These are phyloP conservation scores for Venturia asperata DNA, from an alignment of 2,329 filamentous ascomycete genomes.

Conservation along the genomic window DNA sequence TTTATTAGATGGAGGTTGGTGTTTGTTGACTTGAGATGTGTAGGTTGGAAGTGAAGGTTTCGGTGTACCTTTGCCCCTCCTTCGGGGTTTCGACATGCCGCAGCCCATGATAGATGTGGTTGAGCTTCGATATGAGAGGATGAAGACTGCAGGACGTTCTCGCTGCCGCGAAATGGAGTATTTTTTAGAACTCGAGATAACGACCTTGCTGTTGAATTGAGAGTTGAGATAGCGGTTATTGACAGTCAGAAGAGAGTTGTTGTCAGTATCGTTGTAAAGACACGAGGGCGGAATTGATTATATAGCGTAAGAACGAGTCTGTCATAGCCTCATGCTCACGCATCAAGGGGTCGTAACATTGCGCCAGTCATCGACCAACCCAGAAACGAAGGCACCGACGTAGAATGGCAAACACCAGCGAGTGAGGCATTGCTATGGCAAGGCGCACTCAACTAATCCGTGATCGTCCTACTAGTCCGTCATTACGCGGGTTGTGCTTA, in stretches of 20 bases:
- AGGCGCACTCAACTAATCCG: background rate
- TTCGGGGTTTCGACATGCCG: conserved; percentile 4
- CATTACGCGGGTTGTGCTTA: background rate
- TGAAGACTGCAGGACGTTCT: background rate
- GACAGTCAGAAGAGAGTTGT: background rate
- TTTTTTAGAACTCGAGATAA: background rate
- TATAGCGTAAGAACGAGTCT: background rate
- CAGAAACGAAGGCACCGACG: background rate
- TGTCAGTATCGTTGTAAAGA: background rate
- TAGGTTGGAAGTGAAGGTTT: background rate
- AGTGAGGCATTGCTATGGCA: conserved; percentile 1
- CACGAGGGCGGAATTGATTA: background rate
- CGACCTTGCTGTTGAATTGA: background rate
- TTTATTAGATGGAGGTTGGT: background rate
- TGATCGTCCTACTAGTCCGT: background rate
- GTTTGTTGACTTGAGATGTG: background rate
- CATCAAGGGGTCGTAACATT: background rate
- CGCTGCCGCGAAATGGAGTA: background rate
- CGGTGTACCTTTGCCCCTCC: background rate
- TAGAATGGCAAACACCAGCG: background rate
- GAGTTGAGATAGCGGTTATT: background rate
- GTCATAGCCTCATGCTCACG: background rate
- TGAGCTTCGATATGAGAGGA: background rate
- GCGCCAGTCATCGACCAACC: background rate
- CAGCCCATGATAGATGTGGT: background rate